These are phyloP conservation scores for Tanacetum coccineum DNA, from an alignment of 129 eudicot species.

Conservation along the genomic window DNA sequence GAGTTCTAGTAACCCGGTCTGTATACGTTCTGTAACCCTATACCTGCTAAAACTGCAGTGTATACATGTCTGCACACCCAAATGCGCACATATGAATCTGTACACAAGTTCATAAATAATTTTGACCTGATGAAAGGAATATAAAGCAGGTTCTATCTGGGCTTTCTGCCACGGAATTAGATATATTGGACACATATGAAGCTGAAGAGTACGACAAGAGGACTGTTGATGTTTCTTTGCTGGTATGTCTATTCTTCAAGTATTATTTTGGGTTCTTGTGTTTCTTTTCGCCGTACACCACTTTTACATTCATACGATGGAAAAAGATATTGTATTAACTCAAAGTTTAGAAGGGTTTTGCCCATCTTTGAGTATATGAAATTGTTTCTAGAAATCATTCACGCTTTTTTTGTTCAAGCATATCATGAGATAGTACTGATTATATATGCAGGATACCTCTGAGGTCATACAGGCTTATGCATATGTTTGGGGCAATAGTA, in stretches of 20 bases:
- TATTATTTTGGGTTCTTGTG: background rate
- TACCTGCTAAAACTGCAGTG: background rate
- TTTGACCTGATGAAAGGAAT: background rate
- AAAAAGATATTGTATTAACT: too few species aligned
- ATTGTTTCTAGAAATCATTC: background rate
- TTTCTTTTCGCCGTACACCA: background rate
- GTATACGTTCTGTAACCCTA: background rate
- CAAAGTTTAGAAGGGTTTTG: background rate
- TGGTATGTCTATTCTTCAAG: conserved; percentile 39
- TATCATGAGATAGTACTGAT: conserved; percentile 3
- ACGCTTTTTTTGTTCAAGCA: background rate
- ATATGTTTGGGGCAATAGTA: conserved; percentile 72
- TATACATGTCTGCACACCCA: background rate
- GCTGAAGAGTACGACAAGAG: conserved; percentile 73
- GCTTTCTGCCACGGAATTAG: conserved; percentile 62
- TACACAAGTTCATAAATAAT: background rate
- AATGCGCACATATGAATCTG: background rate
- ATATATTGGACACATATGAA: conserved; percentile 71
- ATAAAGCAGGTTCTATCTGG: conserved; percentile 64
- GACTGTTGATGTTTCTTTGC: conserved; percentile 54
- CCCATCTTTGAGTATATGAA: background rate
- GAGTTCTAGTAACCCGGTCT: background rate
- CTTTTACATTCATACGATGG: background rate
- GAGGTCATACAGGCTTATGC: conserved; percentile 54
- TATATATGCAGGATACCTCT: conserved; percentile 60